These are phyloP conservation scores for Neopestalotiopsis clavispora DNA, from an alignment of 2,329 filamentous ascomycete genomes.

Conservation along the genomic window DNA sequence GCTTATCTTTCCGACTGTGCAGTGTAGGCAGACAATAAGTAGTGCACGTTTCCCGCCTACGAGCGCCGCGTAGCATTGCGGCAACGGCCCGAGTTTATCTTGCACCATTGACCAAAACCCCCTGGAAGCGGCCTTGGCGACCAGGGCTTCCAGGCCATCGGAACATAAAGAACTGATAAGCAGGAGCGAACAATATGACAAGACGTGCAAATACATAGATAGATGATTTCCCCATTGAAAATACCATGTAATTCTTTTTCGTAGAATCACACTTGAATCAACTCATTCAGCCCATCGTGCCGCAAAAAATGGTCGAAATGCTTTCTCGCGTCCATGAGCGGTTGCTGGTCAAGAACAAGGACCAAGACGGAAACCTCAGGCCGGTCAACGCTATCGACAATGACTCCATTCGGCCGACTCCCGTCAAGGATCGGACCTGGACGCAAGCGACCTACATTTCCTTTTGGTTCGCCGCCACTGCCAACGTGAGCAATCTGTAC, in stretches of 20 bases:
- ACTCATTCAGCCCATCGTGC: not conserved
- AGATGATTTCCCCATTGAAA: too few species aligned
- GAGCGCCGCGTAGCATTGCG: too few species aligned
- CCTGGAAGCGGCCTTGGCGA: too few species aligned
- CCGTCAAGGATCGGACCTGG: constrained; percentile 46
- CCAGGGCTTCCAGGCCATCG: too few species aligned
- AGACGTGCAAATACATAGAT: not conserved
- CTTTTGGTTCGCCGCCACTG: constrained; percentile 48
- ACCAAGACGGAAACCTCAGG: constrained; percentile 20
- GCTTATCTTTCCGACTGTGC: too few species aligned
- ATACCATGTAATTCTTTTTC: too few species aligned
- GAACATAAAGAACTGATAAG: not conserved
- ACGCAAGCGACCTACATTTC: constrained; percentile 43
- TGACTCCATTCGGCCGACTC: constrained; percentile 45
- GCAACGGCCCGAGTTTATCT: too few species aligned
- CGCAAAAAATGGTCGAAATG: not conserved
- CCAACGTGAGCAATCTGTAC: constrained; percentile 45
- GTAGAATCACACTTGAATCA: not conserved
- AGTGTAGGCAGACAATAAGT: too few species aligned
- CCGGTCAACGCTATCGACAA: constrained; percentile 39
- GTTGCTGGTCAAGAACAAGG: constrained; percentile 1
- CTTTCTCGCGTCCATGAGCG: not conserved
- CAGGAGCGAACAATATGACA: not conserved
- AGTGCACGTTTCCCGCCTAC: too few species aligned
- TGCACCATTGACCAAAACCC: too few species aligned